Percentiles rank a stretch among this genome's conserved stretches.
phyloP scores from a whole-genome alignment of 2,329 filamentous ascomycete species.

The Alternaria atra region DNA sequence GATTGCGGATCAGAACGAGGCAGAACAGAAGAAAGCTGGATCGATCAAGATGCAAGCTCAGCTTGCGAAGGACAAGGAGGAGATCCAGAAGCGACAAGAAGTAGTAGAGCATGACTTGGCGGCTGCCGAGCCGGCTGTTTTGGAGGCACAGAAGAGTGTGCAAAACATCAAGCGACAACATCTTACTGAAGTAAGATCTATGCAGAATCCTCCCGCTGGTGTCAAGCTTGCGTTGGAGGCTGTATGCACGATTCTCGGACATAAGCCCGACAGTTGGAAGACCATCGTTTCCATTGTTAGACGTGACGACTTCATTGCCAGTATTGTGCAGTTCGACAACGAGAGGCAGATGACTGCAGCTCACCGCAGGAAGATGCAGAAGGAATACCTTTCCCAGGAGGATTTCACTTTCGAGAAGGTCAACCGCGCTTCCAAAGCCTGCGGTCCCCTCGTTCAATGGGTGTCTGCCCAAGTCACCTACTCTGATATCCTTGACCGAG shows the following conservation, averaged over 20 bases:
- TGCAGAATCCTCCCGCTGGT: conserved; percentile 90
- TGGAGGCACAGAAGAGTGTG: conserved; percentile 93
- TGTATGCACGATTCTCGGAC: conserved; percentile 93
- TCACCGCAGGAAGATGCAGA: conserved; percentile 87
- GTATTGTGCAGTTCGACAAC: conserved; percentile 97
- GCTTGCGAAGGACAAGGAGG: conserved; percentile 86
- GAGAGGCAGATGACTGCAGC: conserved; percentile 89
- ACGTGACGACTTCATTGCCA: conserved; percentile 95
- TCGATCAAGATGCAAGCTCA: conserved; percentile 89
- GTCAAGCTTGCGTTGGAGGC: conserved; percentile 93
- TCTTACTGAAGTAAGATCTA: conserved; percentile 95
- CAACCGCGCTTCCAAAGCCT: conserved; percentile 95
- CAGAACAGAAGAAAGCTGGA: conserved; percentile 86
- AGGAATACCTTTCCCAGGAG: conserved; percentile 88
- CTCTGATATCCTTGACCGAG: conserved; percentile 94
- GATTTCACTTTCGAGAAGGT: conserved; percentile 97
- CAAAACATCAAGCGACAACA: conserved; percentile 98
- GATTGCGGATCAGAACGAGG: conserved; percentile 94
- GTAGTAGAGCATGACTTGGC: conserved; percentile 89
- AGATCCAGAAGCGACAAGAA: conserved; percentile 82
- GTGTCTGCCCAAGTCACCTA: conserved; percentile 96
- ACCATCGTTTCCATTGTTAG: conserved; percentile 87
- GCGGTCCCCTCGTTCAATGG: conserved; percentile 96
- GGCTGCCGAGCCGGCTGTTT: conserved; percentile 89
- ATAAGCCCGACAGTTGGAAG: conserved; percentile 92